Percentiles rank a stretch among this genome's conserved stretches.
These are phyloP conservation scores for Fusarium clavum DNA, from an alignment of 2,329 filamentous ascomycete genomes.

Conservation along the genomic window DNA sequence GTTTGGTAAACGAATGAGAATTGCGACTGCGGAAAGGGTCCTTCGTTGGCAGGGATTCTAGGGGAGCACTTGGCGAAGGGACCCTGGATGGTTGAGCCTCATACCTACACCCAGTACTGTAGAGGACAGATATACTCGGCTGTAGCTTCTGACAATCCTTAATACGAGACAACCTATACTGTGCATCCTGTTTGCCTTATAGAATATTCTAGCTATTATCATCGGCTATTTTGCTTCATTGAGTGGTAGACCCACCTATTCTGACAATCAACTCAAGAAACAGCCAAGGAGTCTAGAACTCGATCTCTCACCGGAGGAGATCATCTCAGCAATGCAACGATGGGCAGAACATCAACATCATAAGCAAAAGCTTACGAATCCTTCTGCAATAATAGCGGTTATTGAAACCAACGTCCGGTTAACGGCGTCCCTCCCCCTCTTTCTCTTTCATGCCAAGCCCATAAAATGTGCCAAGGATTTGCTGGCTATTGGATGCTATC, in stretches of 20 bases:
- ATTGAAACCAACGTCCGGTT: background rate
- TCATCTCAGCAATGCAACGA: background rate
- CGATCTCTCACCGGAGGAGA: background rate
- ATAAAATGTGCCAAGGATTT: constrained; percentile 8
- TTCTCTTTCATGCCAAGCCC: constrained; percentile 11
- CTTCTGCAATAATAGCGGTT: background rate
- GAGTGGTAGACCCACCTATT: background rate
- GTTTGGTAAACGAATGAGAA: constrained; percentile 53
- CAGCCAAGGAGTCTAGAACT: constrained; percentile 2
- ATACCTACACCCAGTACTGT: background rate
- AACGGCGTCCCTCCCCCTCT: background rate
- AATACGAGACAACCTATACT: background rate
- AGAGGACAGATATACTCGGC: background rate
- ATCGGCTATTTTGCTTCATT: background rate
- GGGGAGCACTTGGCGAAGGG: background rate
- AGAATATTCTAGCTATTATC: background rate
- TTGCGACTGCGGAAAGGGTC: constrained; percentile 46
- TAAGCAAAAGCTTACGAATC: constrained; percentile 1
- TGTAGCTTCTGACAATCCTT: background rate
- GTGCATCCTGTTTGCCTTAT: background rate
- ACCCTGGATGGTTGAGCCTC: background rate
- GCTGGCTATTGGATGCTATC: constrained; percentile 7
- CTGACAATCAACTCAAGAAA: background rate
- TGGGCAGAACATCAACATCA: background rate
- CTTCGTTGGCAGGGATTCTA: constrained; percentile 25